A percentile compares a stretch with the other conserved stretches of the same genome.
Evolutionary conservation across 2,329 filamentous ascomycete genomes (phyloP).

Genomic region (Diaporthe citri): DNA sequence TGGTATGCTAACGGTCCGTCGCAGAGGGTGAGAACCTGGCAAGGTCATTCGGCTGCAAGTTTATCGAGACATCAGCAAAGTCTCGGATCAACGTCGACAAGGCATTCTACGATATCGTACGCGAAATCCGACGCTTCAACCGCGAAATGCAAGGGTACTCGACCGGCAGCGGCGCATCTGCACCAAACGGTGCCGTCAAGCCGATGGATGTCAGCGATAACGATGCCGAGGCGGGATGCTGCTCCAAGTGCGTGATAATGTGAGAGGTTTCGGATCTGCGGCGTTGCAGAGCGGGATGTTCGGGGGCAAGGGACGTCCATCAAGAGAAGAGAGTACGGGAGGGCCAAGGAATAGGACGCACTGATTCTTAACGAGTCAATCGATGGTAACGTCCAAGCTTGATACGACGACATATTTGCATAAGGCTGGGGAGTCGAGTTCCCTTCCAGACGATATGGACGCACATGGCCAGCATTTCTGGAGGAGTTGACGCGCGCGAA

Average conservation of each 20-base stretch:
- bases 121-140: constrained; percentile 98
- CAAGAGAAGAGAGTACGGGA: constrained; percentile 16
- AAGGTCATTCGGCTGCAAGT: constrained; percentile 92
- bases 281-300: constrained; percentile 23
- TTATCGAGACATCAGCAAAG: constrained; percentile 99
- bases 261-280: constrained; percentile 62
- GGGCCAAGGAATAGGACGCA: constrained; percentile 21
- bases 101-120: constrained; percentile 97
- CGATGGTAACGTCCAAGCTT: constrained; percentile 37
- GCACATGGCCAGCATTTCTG: constrained; percentile 41
- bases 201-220: constrained; percentile 85
- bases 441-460: constrained; percentile 38
- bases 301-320: neutral
- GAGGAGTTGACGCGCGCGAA: constrained; percentile 40
- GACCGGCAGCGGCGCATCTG: constrained; percentile 74
- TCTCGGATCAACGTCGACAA: constrained; percentile 98
- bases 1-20: constrained; percentile 33
- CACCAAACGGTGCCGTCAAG: constrained; percentile 71
- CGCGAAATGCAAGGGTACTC: constrained; percentile 95
- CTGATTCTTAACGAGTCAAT: constrained; percentile 27
- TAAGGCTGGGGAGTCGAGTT: constrained; percentile 38
- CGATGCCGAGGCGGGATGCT: constrained; percentile 80
- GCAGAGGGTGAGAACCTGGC: constrained; percentile 92
- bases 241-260: constrained; percentile 89
- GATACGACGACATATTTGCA: constrained; percentile 41